Conservation (phyloP, 1,139 yeast genomes). For the Zygosaccharomyces sapae region DNA sequence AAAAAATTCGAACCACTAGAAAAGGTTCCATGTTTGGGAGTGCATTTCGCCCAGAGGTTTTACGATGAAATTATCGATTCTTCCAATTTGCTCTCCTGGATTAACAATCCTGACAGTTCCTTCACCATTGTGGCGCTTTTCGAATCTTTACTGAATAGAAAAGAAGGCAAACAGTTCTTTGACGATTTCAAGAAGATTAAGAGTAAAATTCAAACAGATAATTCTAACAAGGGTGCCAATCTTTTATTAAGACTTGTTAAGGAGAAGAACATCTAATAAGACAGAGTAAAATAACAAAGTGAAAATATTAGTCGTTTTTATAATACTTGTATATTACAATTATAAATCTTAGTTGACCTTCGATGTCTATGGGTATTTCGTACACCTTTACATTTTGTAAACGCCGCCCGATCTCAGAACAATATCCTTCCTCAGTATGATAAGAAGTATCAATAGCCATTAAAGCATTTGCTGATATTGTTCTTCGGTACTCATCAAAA, state of each 20-base stretch:
- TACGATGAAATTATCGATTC: constrained; percentile 49
- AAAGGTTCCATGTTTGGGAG: constrained; percentile 55
- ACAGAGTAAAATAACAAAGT: neutral
- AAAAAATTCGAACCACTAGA: constrained; percentile 44
- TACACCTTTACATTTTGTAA: constrained; percentile 1
- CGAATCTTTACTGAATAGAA: constrained; percentile 47
- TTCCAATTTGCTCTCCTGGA: constrained; percentile 60
- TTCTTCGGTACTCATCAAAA: neutral
- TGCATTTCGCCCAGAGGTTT: constrained; percentile 55
- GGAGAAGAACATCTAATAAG: constrained; percentile 1
- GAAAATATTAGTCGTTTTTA: neutral
- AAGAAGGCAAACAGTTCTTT: constrained; percentile 44
- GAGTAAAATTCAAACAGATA: constrained; percentile 44
- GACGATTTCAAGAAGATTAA: constrained; percentile 52
- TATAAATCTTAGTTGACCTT: neutral
- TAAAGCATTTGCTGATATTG: neutral
- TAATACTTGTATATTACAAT: constrained; percentile 4
- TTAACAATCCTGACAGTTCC: constrained; percentile 65
- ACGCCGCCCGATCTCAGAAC: neutral
- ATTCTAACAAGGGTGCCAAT: constrained; percentile 76
- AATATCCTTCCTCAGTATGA: neutral
- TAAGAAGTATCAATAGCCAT: neutral
- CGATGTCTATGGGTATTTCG: neutral
- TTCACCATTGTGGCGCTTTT: constrained; percentile 71
- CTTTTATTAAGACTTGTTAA: constrained; percentile 47